A percentile compares a stretch with the other conserved stretches of the same genome.
phyloP scores from a whole-genome alignment of 768 basidiomycete genomes.

The Suillus fuscotomentosus region DNA sequence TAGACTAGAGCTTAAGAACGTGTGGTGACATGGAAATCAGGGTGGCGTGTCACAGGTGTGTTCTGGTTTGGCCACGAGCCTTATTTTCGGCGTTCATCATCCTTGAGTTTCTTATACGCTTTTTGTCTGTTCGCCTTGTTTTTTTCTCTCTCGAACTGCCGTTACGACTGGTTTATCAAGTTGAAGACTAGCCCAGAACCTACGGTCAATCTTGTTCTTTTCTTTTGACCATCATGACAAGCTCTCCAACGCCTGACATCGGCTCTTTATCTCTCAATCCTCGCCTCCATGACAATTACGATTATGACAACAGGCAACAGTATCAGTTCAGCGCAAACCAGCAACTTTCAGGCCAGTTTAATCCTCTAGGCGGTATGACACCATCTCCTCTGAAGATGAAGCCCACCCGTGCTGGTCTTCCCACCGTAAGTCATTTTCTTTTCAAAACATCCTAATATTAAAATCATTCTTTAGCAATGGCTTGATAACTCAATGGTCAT shows the following conservation, averaged over 20 bases:
- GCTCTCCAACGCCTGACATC: slow-evolving; percentile 74
- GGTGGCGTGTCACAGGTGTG: slow-evolving; percentile 32
- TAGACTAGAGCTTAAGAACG: background rate
- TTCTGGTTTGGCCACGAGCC: slow-evolving; percentile 18
- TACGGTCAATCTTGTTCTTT: slow-evolving; percentile 9
- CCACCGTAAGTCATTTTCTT: slow-evolving; percentile 54
- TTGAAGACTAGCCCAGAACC: slow-evolving; percentile 10
- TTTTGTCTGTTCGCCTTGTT: slow-evolving; percentile 26
- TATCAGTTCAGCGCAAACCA: slow-evolving; percentile 71
- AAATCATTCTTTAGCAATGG: slow-evolving; percentile 66
- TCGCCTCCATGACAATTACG: slow-evolving; percentile 81
- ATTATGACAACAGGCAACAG: slow-evolving; percentile 69
- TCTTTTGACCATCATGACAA: slow-evolving; percentile 60
- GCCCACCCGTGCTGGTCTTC: slow-evolving; percentile 64
- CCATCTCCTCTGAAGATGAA: slow-evolving; percentile 78
- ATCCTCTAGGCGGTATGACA: slow-evolving; percentile 47
- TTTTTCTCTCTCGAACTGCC: slow-evolving; percentile 27
- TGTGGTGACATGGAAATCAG: slow-evolving; percentile 17
- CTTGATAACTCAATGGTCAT: slow-evolving; percentile 55
- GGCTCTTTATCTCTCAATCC: slow-evolving; percentile 72
- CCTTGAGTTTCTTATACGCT: slow-evolving; percentile 17
- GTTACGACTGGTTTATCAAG: slow-evolving; percentile 31
- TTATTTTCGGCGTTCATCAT: slow-evolving; percentile 14
- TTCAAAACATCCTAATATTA: slow-evolving; percentile 21
- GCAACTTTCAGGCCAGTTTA: slow-evolving; percentile 47